phyloP scores from a whole-genome alignment of 768 basidiomycete species.

The Tylopilus rubrobrunneus region DNA sequence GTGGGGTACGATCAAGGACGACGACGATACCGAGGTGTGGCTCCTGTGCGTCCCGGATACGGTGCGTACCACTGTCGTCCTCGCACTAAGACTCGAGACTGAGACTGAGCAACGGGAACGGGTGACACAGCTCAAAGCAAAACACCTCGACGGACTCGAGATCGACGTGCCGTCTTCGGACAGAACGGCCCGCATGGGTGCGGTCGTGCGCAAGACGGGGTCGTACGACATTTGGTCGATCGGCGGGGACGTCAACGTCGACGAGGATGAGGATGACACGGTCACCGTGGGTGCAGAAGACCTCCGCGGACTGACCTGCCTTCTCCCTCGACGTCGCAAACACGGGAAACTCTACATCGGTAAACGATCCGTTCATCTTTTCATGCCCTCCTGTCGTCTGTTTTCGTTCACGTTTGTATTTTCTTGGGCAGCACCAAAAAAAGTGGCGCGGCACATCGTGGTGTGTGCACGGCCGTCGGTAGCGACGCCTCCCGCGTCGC shows the following conservation, averaged over 20 bases:
- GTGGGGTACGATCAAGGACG: constrained; percentile 58
- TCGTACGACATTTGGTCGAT: constrained; percentile 67
- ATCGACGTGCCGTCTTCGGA: constrained; percentile 43
- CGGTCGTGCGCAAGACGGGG: constrained; percentile 48
- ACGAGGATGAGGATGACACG: no score
- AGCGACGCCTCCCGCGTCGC: constrained; percentile 19
- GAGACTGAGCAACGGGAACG: no score
- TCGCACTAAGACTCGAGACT: no score
- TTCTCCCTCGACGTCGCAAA: constrained; percentile 62
- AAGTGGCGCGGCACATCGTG: constrained; percentile 55
- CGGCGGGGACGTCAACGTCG: constrained; percentile 38
- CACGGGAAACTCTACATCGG: constrained; percentile 57
- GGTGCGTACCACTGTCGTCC: constrained; percentile 33
- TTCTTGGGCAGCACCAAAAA: constrained; percentile 39
- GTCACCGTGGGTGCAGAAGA: no score
- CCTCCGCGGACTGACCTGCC: constrained; percentile 53
- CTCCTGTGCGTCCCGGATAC: constrained; percentile 64
- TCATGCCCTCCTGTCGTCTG: background rate
- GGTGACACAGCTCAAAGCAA: constrained; percentile 49
- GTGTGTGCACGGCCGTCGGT: constrained; percentile 46
- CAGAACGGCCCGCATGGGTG: constrained; percentile 42
- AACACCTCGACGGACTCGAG: constrained; percentile 51
- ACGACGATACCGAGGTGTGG: constrained; percentile 64
- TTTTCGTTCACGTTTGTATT: background rate
- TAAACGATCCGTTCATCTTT: constrained; percentile 17